phyloP scores from a whole-genome alignment of 345 rosid genomes.

The Trapa bicornis region DNA sequence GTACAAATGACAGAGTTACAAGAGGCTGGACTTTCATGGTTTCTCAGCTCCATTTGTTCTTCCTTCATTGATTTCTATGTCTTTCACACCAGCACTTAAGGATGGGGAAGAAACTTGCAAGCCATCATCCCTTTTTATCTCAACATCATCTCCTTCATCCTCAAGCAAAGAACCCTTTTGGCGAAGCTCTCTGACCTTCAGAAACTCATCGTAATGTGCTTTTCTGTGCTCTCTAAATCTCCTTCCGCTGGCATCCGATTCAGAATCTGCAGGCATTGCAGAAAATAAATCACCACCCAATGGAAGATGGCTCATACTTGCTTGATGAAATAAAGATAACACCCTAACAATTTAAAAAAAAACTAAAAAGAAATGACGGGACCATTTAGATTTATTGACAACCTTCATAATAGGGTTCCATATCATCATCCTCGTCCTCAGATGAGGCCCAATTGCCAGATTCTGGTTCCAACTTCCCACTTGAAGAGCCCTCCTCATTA shows the following conservation, averaged over 20 bases:
- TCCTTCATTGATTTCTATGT: constrained; percentile 32
- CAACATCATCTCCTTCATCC: constrained; percentile 46
- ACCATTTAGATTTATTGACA: background rate
- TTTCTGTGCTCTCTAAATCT: constrained; percentile 70
- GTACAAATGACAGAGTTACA: too few species aligned
- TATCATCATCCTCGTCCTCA: constrained; percentile 78
- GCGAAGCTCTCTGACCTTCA: constrained; percentile 65
- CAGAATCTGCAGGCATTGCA: constrained; percentile 23
- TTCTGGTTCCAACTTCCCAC: constrained; percentile 24
- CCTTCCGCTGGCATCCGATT: constrained; percentile 22
- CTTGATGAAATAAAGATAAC: background rate
- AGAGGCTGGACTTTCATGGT: background rate
- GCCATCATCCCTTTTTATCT: constrained; percentile 11
- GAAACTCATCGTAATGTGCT: constrained; percentile 83
- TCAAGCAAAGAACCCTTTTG: constrained; percentile 49
- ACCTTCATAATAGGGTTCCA: constrained; percentile 76
- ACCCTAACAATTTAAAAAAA: background rate
- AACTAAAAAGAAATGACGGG: background rate
- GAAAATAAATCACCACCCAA: background rate
- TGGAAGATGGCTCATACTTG: background rate
- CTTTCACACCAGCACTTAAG: constrained; percentile 28
- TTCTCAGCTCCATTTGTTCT: constrained; percentile 7
- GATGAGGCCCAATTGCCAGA: constrained; percentile 77
- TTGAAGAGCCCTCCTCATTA: constrained; percentile 64
- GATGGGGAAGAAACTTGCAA: constrained; percentile 28